Base-by-base conservation (phyloP, 495 filamentous ascomycete genomes). In the Aspergillus funiculosus region DNA sequence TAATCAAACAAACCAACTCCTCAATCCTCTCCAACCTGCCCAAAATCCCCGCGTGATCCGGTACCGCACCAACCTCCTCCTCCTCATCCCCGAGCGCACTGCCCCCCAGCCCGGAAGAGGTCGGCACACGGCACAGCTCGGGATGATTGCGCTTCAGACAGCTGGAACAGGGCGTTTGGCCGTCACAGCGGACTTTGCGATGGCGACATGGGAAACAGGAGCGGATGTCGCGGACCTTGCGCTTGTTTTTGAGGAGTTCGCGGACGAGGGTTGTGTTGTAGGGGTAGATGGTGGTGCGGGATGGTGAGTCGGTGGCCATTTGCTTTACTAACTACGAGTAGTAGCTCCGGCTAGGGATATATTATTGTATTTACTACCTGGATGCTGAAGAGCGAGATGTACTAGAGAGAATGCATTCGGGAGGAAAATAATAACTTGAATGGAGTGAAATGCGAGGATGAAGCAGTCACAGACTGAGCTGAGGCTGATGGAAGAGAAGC, bases 61-160 rank as follows among this genome's bases (percentile, higher is more conserved):
- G 34, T 17, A 17, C 19, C 14, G 5, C 2, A n/a, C 6, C 8
- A 9, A 24, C 11, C 8, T 24, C 10, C 20, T 39, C n/a, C 36
- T 24, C 11, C 25, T 11, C 31, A 21, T 50, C 47, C 30, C 27
- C 19, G 35, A n/a, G n/a, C n/a, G n/a, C n/a, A n/a, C 24, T 27
- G 4, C 37, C 25, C 24, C 35, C 38, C n/a, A 11, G 22, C 11
- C 27, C 43, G 30, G 47, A 40, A 30, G 29, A 35, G 11, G 49
- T 46, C 35, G 58, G 58, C 25, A 53, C 46, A 30, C 52, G 48
- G 54, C 80, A 84, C 37, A 84, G 63, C 54, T 77, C 74, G 2
- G 77, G 63, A 51, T 84, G 79, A 42, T 78, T 73, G 39, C 80
- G 64, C 59, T 77, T 79, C 48, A 81, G 67, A 55, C 80, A 83